phyloP scores from a whole-genome alignment of 352 stramenopile genomes.

The Phytopythium sindhum region DNA sequence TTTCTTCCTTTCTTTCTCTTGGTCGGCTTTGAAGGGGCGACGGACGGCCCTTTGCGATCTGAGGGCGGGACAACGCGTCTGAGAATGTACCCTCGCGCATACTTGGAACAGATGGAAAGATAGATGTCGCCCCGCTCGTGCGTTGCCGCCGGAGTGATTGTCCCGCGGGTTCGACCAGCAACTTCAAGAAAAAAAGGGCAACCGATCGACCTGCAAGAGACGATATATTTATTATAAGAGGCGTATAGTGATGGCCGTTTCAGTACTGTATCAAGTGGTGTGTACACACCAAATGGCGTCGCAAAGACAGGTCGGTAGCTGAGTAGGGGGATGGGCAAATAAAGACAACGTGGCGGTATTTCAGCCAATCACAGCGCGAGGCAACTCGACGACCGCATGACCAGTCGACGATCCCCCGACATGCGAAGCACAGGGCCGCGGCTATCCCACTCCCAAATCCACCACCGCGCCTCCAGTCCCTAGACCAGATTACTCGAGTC shows the following conservation, averaged over 20 bases:
- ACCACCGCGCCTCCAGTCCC: neutral
- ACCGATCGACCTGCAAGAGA: neutral
- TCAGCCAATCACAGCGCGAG: neutral
- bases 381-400: neutral
- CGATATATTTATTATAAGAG: neutral
- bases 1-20: too few species aligned
- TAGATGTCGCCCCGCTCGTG: constrained; percentile 6
- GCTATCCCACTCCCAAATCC: neutral
- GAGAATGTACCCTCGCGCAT: constrained; percentile 1
- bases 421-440: neutral
- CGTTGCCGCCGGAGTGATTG: neutral
- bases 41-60: neutral
- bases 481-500: neutral
- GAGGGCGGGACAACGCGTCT: neutral
- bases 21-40: too few species aligned
- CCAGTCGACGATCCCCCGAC: neutral
- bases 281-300: neutral
- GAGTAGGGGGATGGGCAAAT: neutral
- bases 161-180: neutral
- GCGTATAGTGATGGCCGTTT: too few species aligned
- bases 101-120: neutral
- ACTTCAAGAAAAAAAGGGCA: constrained; percentile 8
- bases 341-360: neutral
- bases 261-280: neutral
- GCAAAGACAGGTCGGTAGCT: neutral